Evolutionary conservation across 129 eudicot species (phyloP).

Genomic region (Centrapalus pauciflorus): DNA sequence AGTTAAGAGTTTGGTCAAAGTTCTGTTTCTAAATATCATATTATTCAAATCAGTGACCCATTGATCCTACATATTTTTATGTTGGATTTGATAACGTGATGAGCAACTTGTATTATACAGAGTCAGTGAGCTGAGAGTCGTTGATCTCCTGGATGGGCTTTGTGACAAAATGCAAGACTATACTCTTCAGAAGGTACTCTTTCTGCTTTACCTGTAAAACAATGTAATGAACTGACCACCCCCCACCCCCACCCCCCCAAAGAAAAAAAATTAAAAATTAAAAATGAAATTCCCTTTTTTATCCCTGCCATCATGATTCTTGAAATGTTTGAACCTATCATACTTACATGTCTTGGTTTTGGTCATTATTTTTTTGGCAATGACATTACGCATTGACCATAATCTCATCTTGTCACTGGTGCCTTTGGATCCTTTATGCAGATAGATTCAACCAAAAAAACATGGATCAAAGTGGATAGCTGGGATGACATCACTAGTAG

Average conservation of each 20-base stretch:
- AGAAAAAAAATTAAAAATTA: no score
- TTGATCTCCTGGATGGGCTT: constrained; percentile 95
- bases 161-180: constrained; percentile 98
- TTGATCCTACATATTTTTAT: neutral
- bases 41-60: neutral
- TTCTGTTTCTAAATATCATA: neutral
- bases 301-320: neutral
- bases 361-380: neutral
- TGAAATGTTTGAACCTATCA: neutral
- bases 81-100: neutral
- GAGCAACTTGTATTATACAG: constrained; percentile 33
- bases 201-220: neutral
- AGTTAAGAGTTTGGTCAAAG: neutral
- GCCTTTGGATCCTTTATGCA: constrained; percentile 29
- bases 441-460: constrained; percentile 50
- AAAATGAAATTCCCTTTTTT: no score
- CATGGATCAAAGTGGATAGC: constrained; percentile 71
- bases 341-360: neutral
- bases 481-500: constrained; percentile 74
- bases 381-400: neutral
- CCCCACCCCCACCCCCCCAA: no score
- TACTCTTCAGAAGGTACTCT: constrained; percentile 76
- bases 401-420: constrained; percentile 20
- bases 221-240: constrained; percentile 3
- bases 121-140: constrained; percentile 92